phyloP scores from a whole-genome alignment of 331 rosid genomes.

The Quercus phellos region DNA sequence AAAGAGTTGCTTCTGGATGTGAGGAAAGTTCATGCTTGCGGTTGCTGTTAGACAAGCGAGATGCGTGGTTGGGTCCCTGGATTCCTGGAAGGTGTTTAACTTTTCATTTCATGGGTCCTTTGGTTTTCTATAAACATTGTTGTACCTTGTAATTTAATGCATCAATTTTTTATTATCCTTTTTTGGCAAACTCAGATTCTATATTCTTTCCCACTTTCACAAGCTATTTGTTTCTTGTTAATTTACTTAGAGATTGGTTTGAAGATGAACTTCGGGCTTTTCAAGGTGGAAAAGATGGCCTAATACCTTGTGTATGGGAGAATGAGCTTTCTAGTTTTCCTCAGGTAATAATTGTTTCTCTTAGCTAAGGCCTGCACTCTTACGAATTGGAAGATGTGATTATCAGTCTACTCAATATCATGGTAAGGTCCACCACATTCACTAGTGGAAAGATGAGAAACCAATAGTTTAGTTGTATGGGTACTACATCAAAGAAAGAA shows the following conservation, averaged over 20 bases:
- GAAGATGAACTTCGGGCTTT: slow-evolving; percentile 98
- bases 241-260: slow-evolving; percentile 78
- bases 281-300: slow-evolving; percentile 93
- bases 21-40: slow-evolving; percentile 96
- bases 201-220: background rate
- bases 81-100: slow-evolving; percentile 85
- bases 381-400: background rate
- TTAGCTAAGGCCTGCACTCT: background rate
- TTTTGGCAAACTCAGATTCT: background rate
- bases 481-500: background rate
- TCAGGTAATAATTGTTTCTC: slow-evolving; percentile 49
- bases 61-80: slow-evolving; percentile 99
- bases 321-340: slow-evolving; percentile 81
- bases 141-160: background rate
- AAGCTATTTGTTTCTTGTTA: background rate
- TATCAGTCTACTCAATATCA: background rate
- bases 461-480: background rate
- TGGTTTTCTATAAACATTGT: background rate
- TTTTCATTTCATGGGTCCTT: slow-evolving; percentile 10
- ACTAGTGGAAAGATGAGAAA: background rate
- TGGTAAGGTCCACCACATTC: background rate
- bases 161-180: background rate
- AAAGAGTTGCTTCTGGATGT: slow-evolving; percentile 67
- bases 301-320: slow-evolving; percentile 88
- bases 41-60: slow-evolving; percentile 87